Percentiles rank a stretch among this genome's conserved stretches.
These are phyloP conservation scores for Penicillium dipodomyicola DNA, from an alignment of 495 filamentous ascomycete genomes.

Conservation along the genomic window DNA sequence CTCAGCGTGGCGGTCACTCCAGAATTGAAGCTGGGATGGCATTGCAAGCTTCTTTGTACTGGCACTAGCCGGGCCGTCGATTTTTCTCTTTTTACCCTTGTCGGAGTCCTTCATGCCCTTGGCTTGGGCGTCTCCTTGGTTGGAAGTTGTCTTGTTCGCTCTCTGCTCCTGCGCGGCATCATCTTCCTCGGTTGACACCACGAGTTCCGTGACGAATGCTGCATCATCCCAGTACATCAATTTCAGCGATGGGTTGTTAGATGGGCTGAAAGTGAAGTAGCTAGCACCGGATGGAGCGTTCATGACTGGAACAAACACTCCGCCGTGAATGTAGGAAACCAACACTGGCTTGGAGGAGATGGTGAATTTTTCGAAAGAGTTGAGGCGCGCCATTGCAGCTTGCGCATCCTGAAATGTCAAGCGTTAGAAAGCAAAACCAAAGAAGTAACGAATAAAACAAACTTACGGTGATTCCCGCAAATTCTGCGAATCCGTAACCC, in stretches of 20 bases:
- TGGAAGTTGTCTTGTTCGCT: constrained; percentile 29
- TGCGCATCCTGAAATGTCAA: constrained; percentile 63
- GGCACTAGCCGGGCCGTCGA: constrained; percentile 41
- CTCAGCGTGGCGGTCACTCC: constrained; percentile 83
- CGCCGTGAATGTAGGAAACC: constrained; percentile 78
- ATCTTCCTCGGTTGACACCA: constrained; percentile 53
- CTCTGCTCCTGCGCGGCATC: constrained; percentile 27
- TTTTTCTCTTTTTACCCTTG: constrained; percentile 73
- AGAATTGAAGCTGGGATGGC: constrained; percentile 76
- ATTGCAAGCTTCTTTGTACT: constrained; percentile 51
- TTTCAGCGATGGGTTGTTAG: constrained; percentile 65
- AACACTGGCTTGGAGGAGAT: constrained; percentile 75
- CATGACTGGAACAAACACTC: constrained; percentile 79
- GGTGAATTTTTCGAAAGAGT: constrained; percentile 77
- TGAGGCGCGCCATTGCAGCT: constrained; percentile 71
- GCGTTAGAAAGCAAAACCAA: constrained; percentile 1
- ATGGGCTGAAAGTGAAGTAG: constrained; percentile 68
- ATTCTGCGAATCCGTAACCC: constrained; percentile 89
- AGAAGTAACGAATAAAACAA: not conserved
- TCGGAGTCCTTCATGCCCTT: constrained; percentile 50
- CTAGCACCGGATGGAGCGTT: constrained; percentile 53
- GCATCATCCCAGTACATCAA: constrained; percentile 85
- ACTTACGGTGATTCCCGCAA: constrained; percentile 58
- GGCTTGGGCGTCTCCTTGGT: constrained; percentile 41
- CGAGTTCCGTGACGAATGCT: constrained; percentile 67